A percentile compares a stretch with the other conserved stretches of the same genome.
These are phyloP conservation scores for Coemansia sp. DNA, from an alignment of 192 early-diverging fungal genomes.

Conservation along the genomic window DNA sequence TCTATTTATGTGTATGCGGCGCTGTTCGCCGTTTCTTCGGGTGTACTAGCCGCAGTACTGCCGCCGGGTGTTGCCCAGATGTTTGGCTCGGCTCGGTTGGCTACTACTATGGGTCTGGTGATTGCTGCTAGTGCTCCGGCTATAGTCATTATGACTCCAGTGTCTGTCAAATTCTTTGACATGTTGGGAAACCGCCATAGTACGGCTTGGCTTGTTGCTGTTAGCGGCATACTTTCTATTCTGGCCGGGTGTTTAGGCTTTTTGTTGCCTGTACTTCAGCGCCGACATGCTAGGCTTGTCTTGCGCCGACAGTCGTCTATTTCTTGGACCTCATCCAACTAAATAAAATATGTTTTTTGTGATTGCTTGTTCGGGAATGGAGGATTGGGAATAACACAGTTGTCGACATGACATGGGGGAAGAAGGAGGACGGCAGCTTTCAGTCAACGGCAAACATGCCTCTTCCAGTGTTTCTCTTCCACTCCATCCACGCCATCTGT, in stretches of 20 bases:
- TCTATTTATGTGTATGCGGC: constrained; percentile 34
- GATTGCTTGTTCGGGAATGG: neutral
- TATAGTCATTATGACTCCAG: constrained; percentile 23
- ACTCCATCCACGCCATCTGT: neutral
- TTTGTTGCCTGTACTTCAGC: constrained; percentile 29
- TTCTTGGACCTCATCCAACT: constrained; percentile 3
- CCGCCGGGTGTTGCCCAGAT: constrained; percentile 29
- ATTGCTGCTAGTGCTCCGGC: constrained; percentile 20
- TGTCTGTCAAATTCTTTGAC: constrained; percentile 21
- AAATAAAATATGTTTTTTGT: neutral
- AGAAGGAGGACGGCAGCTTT: neutral
- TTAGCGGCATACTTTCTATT: constrained; percentile 30
- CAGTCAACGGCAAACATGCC: neutral
- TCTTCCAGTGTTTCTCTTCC: neutral
- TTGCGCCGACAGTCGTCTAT: constrained; percentile 8
- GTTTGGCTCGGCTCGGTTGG: constrained; percentile 34
- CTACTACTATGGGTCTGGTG: constrained; percentile 26
- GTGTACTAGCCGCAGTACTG: constrained; percentile 20
- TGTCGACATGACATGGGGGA: neutral
- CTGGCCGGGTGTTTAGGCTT: constrained; percentile 17
- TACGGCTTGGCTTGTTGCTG: constrained; percentile 22
- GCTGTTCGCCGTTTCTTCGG: constrained; percentile 32
- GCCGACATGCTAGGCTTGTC: constrained; percentile 11
- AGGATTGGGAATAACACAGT: neutral
- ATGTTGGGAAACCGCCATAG: constrained; percentile 8